Percentiles rank a stretch among this genome's conserved stretches.
phyloP scores from a whole-genome alignment of 306 rosid genomes.

The Vigna hirtella region DNA sequence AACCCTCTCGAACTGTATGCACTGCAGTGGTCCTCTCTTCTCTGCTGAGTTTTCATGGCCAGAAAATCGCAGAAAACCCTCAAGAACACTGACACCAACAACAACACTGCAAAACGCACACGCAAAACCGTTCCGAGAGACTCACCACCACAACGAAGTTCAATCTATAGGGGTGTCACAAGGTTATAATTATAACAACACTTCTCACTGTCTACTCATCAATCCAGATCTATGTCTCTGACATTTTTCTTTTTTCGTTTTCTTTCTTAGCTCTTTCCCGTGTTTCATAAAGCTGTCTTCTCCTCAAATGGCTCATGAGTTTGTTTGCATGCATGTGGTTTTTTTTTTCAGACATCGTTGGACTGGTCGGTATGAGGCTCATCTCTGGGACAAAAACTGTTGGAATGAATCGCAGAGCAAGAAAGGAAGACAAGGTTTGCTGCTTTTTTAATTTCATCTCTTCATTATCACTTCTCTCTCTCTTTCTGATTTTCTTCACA shows the following conservation, averaged over 20 bases:
- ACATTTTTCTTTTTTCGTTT: background rate
- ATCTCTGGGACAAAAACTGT: slow-evolving; percentile 95
- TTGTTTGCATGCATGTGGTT: background rate
- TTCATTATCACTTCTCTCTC: background rate
- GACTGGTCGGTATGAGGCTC: slow-evolving; percentile 98
- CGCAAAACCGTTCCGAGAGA: slow-evolving; percentile 73
- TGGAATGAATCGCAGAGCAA: slow-evolving; percentile 92
- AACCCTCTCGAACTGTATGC: background rate
- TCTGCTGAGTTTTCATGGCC: slow-evolving; percentile 51
- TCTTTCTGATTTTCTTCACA: no score
- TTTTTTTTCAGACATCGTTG: slow-evolving; percentile 71
- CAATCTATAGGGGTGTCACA: slow-evolving; percentile 85
- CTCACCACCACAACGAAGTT: slow-evolving; percentile 86
- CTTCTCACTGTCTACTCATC: no score
- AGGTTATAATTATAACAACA: slow-evolving; percentile 49
- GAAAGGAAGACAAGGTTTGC: slow-evolving; percentile 95
- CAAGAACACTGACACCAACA: slow-evolving; percentile 34
- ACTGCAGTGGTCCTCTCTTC: slow-evolving; percentile 29
- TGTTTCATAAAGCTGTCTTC: background rate
- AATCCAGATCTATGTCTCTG: background rate
- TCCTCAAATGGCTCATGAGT: background rate
- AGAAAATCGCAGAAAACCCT: slow-evolving; percentile 57
- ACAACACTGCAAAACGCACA: slow-evolving; percentile 48
- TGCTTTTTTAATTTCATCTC: slow-evolving; percentile 50
- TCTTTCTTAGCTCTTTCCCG: background rate